phyloP scores from a whole-genome alignment of 495 filamentous ascomycete species.

The Ascodesmis nigricans region DNA sequence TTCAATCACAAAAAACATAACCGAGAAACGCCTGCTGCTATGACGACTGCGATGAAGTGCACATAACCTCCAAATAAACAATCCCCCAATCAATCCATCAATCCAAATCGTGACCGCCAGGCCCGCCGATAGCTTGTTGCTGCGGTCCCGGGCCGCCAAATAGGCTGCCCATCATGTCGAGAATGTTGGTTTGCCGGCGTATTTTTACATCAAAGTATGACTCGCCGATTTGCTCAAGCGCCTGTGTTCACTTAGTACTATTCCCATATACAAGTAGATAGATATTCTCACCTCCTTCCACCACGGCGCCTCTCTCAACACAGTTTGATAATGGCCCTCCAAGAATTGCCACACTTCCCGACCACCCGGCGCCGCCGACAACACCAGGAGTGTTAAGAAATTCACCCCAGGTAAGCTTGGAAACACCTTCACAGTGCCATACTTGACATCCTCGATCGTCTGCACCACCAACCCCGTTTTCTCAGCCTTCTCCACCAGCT shows the following conservation, averaged over 20 bases:
- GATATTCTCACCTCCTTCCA: conserved; percentile 58
- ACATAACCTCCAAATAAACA: too few relatives aligned
- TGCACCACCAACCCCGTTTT: conserved; percentile 51
- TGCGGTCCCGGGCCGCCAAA: too few relatives aligned
- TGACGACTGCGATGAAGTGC: too few relatives aligned
- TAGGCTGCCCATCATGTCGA: conserved; percentile 96
- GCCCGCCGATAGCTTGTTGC: too few relatives aligned
- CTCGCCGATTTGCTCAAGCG: conserved; percentile 69
- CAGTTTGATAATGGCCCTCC: conserved; percentile 52
- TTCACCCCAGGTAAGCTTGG: conserved; percentile 90
- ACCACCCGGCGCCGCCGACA: conserved; percentile 61
- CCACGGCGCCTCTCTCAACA: conserved; percentile 47
- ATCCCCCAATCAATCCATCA: too few relatives aligned
- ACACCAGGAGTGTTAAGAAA: conserved; percentile 63
- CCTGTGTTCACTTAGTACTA: too few relatives aligned
- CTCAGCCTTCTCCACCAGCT: conserved; percentile 39
- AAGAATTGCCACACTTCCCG: conserved; percentile 66
- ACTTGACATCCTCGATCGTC: too few relatives aligned
- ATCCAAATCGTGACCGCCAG: too few relatives aligned
- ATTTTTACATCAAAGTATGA: conserved; percentile 95
- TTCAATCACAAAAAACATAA: too few relatives aligned
- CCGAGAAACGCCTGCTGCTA: too few relatives aligned
- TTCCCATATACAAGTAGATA: too few relatives aligned
- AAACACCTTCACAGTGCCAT: too few relatives aligned
- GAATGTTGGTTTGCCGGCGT: conserved; percentile 62